Evolutionary conservation across 768 basidiomycete species (phyloP), one percentile per base, ranked within the genome.

Genomic region (Suillus variegatus): DNA sequence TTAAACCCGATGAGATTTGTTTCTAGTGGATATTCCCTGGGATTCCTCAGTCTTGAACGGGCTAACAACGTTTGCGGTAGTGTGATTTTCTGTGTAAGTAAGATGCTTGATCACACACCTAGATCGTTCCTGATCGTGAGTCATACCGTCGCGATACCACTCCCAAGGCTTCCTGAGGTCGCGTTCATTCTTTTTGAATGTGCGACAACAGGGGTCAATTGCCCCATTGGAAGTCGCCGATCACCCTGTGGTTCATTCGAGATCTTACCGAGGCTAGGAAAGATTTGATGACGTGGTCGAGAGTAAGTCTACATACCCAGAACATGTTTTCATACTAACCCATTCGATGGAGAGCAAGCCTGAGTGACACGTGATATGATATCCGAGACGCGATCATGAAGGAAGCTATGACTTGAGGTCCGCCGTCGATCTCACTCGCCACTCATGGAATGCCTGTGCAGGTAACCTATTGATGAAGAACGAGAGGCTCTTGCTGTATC

Each of bases 71-170:
- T 43, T 75, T 77, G 61, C 68, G 78, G n/a, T 61, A 74, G 77
- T 20, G 64, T 68, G 10, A 81, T 79, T 65, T 71, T 78, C 57
- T 64, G 2, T 38, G 10, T 10, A 72, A 13, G 76, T 76, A 80
- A 14, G 66, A 75, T 79, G 2, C 63, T 71, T 9, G 78, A 81
- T 64, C 75, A 79, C 43, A 66, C 71, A 4, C 63, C 67, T 28
- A 73, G 12, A 66, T 67, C 3, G 71, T 77, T 32, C 76, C 79
- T 40, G 76, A 76, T 61, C 71, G 84, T n/a, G 81, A 83, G 57
- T 75, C 78, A 22, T 85, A 84, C 70, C 80, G 84, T 40, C 78
- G 84, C 44, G 78, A 83, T 65, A 83, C 82, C 18, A 81, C 78
- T 67, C 84, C 80, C 62, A 80, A 81, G 62, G 79, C 81, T 1